phyloP scores from a whole-genome alignment of 257 asterid genomes.

The Haberlea rhodopensis region DNA sequence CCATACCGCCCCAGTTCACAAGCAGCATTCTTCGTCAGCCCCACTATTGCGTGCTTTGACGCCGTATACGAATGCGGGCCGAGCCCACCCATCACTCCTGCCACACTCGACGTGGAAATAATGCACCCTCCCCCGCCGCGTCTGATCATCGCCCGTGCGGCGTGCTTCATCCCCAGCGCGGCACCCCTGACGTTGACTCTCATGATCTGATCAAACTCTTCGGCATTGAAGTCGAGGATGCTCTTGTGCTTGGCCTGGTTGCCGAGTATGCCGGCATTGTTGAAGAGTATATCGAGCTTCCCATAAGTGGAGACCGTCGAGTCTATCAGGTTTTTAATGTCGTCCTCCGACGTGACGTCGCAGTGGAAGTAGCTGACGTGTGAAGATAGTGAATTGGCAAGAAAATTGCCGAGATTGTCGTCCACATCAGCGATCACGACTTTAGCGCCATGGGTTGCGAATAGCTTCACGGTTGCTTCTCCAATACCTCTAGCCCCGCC shows the following conservation, averaged over 20 bases:
- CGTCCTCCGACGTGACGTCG: conserved; percentile 62
- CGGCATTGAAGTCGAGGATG: conserved; percentile 63
- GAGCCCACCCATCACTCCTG: conserved; percentile 64
- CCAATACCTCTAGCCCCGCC: conserved; percentile 92
- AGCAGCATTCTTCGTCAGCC: conserved; percentile 69
- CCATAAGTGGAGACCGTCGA: conserved; percentile 50
- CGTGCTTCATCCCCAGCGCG: conserved; percentile 81
- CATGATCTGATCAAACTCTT: conserved; percentile 63
- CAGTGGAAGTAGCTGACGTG: conserved; percentile 49
- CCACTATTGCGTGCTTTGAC: conserved; percentile 79
- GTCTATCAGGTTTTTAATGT: conserved; percentile 41
- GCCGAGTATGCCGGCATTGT: conserved; percentile 82
- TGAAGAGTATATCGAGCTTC: conserved; percentile 56
- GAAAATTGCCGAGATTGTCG: conserved; percentile 44
- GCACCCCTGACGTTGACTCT: conserved; percentile 67
- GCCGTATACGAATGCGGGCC: conserved; percentile 90
- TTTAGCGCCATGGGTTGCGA: conserved; percentile 63
- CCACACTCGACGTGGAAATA: conserved; percentile 75
- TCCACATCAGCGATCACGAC: conserved; percentile 70
- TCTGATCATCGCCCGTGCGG: conserved; percentile 69
- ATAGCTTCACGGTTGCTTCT: conserved; percentile 67
- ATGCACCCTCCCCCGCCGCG: conserved; percentile 50
- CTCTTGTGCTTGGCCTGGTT: conserved; percentile 62
- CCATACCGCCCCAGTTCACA: conserved; percentile 76
- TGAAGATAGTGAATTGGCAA: conserved; percentile 41